Evolutionary conservation across 306 rosid genomes (phyloP).

Genomic region (Fragaria nilgerrensis): DNA sequence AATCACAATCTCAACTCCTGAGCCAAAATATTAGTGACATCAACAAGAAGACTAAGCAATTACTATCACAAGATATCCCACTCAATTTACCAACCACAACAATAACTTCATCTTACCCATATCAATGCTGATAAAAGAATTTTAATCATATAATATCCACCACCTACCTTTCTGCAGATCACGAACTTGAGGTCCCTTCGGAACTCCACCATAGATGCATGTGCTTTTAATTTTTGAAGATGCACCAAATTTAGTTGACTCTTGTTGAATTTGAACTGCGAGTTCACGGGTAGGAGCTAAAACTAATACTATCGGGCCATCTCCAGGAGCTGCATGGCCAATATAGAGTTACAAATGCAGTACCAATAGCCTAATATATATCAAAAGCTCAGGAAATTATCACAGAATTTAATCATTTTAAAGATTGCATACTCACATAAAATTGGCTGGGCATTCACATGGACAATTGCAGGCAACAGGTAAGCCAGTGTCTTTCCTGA

Average conservation of each 20-base stretch:
- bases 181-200: conserved; percentile 99
- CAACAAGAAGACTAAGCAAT: conserved; percentile 17
- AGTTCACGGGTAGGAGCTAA: conserved; percentile 99
- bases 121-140: background rate
- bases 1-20: conserved; percentile 96
- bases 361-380: conserved; percentile 9
- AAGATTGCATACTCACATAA: conserved; percentile 46
- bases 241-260: conserved; percentile 92
- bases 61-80: conserved; percentile 15
- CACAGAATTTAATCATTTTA: conserved; percentile 14
- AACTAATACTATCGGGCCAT: conserved; percentile 94
- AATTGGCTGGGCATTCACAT: conserved; percentile 96
- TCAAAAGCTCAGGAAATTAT: background rate
- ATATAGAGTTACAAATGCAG: conserved; percentile 8
- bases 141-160: background rate
- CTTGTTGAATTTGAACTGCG: conserved; percentile 96
- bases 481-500: conserved; percentile 98
- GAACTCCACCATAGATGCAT: conserved; percentile 98
- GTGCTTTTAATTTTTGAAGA: conserved; percentile 93
- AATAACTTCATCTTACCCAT: background rate
- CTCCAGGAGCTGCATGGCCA: conserved; percentile 76
- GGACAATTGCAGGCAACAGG: conserved; percentile 94
- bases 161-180: conserved; percentile 94
- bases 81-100: background rate
- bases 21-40: conserved; percentile 19